Base-by-base conservation (phyloP, 371 early-diverging fungal species). In the Mucor sp. region DNA sequence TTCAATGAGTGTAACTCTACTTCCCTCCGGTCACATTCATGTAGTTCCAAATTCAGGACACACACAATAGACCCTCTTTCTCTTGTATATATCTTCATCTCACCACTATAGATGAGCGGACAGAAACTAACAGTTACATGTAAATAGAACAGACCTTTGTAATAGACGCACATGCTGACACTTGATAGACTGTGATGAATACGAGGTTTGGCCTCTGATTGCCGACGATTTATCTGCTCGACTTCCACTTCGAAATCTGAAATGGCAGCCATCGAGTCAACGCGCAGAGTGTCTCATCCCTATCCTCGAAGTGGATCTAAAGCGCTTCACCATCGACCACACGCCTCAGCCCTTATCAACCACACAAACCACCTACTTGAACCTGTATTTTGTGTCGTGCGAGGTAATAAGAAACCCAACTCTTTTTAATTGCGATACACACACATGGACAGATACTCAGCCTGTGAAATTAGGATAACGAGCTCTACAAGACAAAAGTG, bases 241-340 rank as follows among this genome's bases (percentile, higher is more conserved):
- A 21, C 85, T 95, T 43, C 98, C 98, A 8, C 85, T 97, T 53
- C 87, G 90, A 44, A 93, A 93, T 70, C 71, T 97, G 19, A 82
- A 87, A 41, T 97, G 96, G 95, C 90, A 90, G 65, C 90, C 93
- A 19, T 89, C 92, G 21, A 85, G 87, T 63, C 85, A 87, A 65
- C 84, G 90, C 37, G 75, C 89, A 27, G 85, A 82, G 37, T 85
- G 91, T 28, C 72, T 85, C 23, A 84, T 88, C 44, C 75, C 79
- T 43, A 77, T 80, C 25, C 79, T 95, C 15, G 91, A 91, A 59
- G 85, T 94, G 0, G 90, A 91, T 48, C 65, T 94, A 28, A 87
- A 84, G 62, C 86, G 88, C 6, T 94, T 89, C 68, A 81, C 75
- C 19, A 65, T 75, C 59, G 84, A 84, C n/a, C 67, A 67, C 61